Conservation (phyloP, 2,329 filamentous ascomycete species). For the Alternaria consortialis region DNA sequence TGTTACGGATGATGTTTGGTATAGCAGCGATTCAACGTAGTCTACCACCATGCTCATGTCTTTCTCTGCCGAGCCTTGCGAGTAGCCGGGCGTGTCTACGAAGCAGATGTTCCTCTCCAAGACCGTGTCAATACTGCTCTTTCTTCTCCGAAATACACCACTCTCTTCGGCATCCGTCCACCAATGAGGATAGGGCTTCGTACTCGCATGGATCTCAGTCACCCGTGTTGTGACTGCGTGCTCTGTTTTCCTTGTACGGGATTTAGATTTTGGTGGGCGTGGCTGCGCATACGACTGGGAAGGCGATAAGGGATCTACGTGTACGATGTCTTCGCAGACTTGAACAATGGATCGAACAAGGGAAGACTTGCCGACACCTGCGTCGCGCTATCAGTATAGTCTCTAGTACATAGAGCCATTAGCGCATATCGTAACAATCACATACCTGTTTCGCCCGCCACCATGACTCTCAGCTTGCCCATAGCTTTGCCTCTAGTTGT, state of each 20-base stretch:
- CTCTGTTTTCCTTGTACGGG: conserved; percentile 36
- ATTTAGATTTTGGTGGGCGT: conserved; percentile 34
- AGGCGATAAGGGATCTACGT: conserved; percentile 74
- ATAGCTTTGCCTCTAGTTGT: conserved; percentile 85
- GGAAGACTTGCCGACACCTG: conserved; percentile 87
- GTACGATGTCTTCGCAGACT: conserved; percentile 88
- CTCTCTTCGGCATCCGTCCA: conserved; percentile 81
- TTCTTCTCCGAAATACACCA: conserved; percentile 63
- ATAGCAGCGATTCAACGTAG: conserved; percentile 77
- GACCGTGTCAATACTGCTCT: conserved; percentile 77
- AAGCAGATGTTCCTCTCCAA: conserved; percentile 94
- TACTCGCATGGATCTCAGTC: conserved; percentile 57
- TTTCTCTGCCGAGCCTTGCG: conserved; percentile 51
- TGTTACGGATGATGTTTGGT: conserved; percentile 68
- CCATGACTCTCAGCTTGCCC: conserved; percentile 86
- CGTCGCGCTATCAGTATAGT: conserved; percentile 21
- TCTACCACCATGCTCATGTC: conserved; percentile 57
- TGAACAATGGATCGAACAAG: conserved; percentile 90
- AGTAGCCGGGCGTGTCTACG: conserved; percentile 80
- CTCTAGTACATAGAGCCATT: neutral
- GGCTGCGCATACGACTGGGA: conserved; percentile 38
- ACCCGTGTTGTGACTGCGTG: conserved; percentile 39
- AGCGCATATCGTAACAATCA: neutral
- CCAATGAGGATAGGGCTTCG: conserved; percentile 80
- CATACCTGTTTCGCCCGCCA: conserved; percentile 80